Evolutionary conservation across 495 filamentous ascomycete species (phyloP).

Genomic region (Hypoxylon fuscum): DNA sequence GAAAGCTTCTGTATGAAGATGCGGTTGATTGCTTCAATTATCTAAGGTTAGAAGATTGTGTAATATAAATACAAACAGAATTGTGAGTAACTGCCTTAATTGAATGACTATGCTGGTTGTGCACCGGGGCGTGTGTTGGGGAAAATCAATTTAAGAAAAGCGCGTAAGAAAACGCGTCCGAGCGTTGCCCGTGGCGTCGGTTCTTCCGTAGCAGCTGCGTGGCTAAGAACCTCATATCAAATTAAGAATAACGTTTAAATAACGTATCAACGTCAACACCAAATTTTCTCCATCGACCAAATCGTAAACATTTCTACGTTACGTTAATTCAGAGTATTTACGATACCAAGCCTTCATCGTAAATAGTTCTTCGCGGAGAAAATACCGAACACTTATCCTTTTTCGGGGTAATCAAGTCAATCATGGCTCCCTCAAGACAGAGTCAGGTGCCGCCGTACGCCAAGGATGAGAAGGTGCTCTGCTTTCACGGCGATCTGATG

Average conservation of each 20-base stretch:
- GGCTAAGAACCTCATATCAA: too few species aligned
- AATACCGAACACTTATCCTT: background rate
- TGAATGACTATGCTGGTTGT: background rate
- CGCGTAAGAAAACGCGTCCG: conserved; percentile 39
- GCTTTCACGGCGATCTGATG: conserved; percentile 94
- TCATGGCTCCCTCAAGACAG: conserved; percentile 53
- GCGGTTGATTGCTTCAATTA: too few species aligned
- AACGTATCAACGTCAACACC: too few species aligned
- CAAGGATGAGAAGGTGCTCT: conserved; percentile 93
- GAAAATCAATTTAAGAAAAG: conserved; percentile 29
- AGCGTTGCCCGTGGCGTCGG: conserved; percentile 16
- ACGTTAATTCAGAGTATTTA: too few species aligned
- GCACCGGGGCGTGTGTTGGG: conserved; percentile 24
- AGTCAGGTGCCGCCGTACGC: conserved; percentile 66
- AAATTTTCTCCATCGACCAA: too few species aligned
- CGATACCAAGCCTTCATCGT: background rate
- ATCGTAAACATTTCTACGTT: too few species aligned
- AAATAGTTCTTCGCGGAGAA: background rate
- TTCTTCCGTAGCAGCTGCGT: background rate
- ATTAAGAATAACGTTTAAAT: too few species aligned
- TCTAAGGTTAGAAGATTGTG: too few species aligned
- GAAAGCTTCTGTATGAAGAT: background rate
- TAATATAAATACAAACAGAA: conserved; percentile 4
- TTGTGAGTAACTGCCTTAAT: conserved; percentile 5
- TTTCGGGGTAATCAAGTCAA: background rate